Conservation (phyloP, 1,284 basidiomycete species). For the Apiotrichum laibachii region DNA sequence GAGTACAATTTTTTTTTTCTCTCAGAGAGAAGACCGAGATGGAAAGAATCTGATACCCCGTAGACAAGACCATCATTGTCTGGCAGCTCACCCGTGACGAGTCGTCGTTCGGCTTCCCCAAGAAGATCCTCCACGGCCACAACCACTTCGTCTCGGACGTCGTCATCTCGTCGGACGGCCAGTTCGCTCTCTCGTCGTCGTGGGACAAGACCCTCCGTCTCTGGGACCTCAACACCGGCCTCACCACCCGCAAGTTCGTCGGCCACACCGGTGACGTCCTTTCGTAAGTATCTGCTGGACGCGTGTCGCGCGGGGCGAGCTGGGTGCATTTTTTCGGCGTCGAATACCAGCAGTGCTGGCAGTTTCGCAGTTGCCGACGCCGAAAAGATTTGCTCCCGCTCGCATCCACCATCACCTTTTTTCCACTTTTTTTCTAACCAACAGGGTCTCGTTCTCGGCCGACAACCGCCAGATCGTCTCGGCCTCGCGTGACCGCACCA, state of each 20-base stretch:
- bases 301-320: background rate
- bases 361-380: background rate
- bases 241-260: constrained; percentile 93
- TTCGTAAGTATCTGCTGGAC: constrained; percentile 55
- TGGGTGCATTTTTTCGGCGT: background rate
- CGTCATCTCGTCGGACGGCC: constrained; percentile 96
- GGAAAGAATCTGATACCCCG: constrained; percentile 21
- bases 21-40: background rate
- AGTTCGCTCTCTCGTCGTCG: constrained; percentile 98
- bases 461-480: constrained; percentile 99
- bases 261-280: constrained; percentile 98
- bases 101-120: constrained; percentile 82
- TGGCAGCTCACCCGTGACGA: constrained; percentile 99
- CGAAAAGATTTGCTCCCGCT: background rate
- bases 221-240: constrained; percentile 96
- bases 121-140: constrained; percentile 96
- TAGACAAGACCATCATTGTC: constrained; percentile 99
- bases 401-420: constrained; percentile 1
- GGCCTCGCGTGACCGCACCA: constrained; percentile 91
- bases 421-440: background rate
- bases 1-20: constrained; percentile 40
- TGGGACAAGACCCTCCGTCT: constrained; percentile 99
- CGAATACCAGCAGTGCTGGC: too few species aligned
- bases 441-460: constrained; percentile 84
- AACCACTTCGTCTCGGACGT: constrained; percentile 99